Base-by-base conservation (phyloP, 208 protist species). In the Leishmania lainsoni region DNA sequence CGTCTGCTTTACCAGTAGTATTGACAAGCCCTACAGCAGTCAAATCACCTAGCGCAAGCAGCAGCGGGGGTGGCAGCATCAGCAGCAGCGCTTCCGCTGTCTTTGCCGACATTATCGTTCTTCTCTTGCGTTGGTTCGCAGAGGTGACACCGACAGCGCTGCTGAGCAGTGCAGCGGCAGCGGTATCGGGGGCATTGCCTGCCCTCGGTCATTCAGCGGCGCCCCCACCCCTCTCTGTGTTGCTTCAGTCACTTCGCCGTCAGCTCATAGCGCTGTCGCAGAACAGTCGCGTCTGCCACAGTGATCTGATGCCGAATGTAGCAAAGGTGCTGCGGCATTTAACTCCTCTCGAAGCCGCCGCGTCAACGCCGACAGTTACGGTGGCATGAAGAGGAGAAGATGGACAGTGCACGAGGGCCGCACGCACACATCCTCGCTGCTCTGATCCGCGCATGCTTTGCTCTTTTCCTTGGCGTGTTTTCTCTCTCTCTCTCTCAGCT, bases 101-200 rank as follows among this genome's bases (percentile, higher is more conserved):
- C 52, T 54, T 85, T 56, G 42, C 66, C 8, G 73, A 85, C 8
- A n/a, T 81, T 5, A n/a, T 85, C 6, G 6, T 42, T 0, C 16
- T 85, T n/a, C 58, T 85, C 12, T 26, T 26, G 35, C 77, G 79
- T 63, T 85, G 82, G 82, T 75, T 78, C 20, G 48, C 61, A 3
- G 82, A 77, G 26, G 54, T 73, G 20, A 51, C 82, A 16, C 82
- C 77, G 49, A 22, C 71, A 1, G 72, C 72, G 51, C 72, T 85
- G 70, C 48, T 84, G 20, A 79, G 70, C 52, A 22, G 56, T 26
- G 9, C 72, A 26, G 72, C 51, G 12, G 48, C 78, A 32, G 26
- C 54, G 6, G 69, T 66, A 51, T 39, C 66, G 65, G 63, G 29
- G 20, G 20, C 49, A 20, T 45, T 42, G n/a, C 42, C 16, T 39